Evolutionary conservation across 2,329 filamentous ascomycete species (phyloP).

Genomic region (Penicillium sp.): DNA sequence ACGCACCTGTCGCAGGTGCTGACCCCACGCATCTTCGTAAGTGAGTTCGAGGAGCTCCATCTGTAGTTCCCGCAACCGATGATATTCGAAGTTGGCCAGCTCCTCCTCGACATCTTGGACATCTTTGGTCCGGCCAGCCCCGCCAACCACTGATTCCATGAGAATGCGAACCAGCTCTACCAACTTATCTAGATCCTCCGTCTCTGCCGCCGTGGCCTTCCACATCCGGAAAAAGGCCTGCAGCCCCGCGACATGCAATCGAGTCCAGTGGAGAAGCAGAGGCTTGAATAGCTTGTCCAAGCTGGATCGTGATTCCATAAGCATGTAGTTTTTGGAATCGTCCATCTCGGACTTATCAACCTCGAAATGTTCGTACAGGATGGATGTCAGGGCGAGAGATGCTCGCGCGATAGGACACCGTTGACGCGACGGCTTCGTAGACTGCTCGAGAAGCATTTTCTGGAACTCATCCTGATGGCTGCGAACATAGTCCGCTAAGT

Average conservation of each 20-base stretch:
- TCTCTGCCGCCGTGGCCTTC: conserved; percentile 82
- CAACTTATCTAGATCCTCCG: conserved; percentile 91
- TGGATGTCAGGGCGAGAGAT: conserved; percentile 81
- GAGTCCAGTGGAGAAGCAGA: conserved; percentile 87
- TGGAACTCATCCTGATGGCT: conserved; percentile 92
- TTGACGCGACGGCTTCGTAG: conserved; percentile 66
- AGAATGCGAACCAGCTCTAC: conserved; percentile 87
- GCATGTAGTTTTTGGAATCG: conserved; percentile 73
- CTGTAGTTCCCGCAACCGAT: conserved; percentile 76
- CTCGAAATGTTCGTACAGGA: conserved; percentile 94
- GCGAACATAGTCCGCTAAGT: conserved; percentile 87
- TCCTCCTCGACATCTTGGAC: conserved; percentile 88
- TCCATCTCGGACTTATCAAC: conserved; percentile 81
- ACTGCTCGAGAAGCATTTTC: conserved; percentile 87
- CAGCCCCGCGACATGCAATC: conserved; percentile 80
- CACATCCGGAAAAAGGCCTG: conserved; percentile 88
- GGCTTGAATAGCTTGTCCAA: conserved; percentile 87
- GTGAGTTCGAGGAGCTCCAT: conserved; percentile 90
- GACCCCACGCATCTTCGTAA: conserved; percentile 93
- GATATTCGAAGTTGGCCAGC: conserved; percentile 77
- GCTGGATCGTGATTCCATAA: conserved; percentile 71
- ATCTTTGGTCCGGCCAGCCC: conserved; percentile 77
- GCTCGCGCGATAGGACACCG: conserved; percentile 86
- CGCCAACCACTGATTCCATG: conserved; percentile 83
- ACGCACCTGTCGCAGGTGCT: conserved; percentile 84